Base-by-base conservation (phyloP, 2,329 filamentous ascomycete genomes). In the Gyromitra esculenta region DNA sequence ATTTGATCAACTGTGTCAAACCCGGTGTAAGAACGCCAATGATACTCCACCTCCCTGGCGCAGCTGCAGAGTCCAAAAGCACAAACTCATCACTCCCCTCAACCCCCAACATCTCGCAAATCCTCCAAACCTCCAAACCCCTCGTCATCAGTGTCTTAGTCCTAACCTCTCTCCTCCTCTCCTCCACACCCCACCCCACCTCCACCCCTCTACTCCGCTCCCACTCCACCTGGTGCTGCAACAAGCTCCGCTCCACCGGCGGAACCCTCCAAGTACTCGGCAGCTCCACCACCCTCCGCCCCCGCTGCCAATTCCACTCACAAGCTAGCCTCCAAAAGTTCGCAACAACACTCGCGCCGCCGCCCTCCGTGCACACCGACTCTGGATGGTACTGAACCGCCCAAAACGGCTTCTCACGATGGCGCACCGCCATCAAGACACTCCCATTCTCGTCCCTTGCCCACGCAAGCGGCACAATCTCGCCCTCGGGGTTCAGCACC, bases 351-450 rank as follows among this genome's bases (percentile, higher is more conserved):
- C 85, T 84, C 21, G 87, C 88, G 0, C 91, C 90, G 76, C 88
- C 87, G 2, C 86, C 84, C 50, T 92, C 91, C 2, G 94, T 96
- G 82, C 93, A 97, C 13, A 93, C 88, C 0, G 93, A 97, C 83
- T 97, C 94, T 0, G 94, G 94, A 81, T 97, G 94, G 81, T 96
- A 97, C 82, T 97, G 94, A 18, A 97, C 86, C 0, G 92, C 94
- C 90, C 92, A 96, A 78, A 95, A 92, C 0, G 94, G 94, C 79
- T 89, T 90, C 0, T 79, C 81, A 18, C 82, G 84, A 82, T 97
- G 93, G 78, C 87, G 88, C 15, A 91, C 89, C 0, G 88, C 92
- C 92, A 96, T 96, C n/a, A 96, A 83, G 2, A 94, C 86, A n/a
- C 84, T 82, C 0, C 85, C 87, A 78, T 90, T 89, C 59, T 82